Base-by-base conservation (phyloP, 805 yeast species). In the Kodamaea sagamina region DNA sequence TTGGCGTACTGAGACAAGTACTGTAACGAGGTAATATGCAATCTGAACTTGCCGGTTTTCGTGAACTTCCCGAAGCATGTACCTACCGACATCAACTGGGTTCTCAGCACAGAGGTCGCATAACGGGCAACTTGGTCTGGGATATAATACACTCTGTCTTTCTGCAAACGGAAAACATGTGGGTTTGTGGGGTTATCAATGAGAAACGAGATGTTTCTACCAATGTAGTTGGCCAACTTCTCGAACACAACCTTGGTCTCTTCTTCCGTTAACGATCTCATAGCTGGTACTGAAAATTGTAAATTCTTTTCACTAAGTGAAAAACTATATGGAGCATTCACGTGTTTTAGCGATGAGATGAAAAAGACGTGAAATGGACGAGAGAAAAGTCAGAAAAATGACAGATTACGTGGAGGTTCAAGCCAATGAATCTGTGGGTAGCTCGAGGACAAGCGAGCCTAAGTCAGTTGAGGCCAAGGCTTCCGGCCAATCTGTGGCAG, bases 191-290 rank as follows among this genome's bases (percentile, higher is more conserved):
- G 79, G 59, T 89, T 84, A 57, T 92, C 95, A 46, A 93, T 88
- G 46, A 93, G 71, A 48, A 82, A 82, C 4, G 96, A 81, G 45
- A 93, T 92, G 66, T 92, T 93, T 63, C 97, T 78, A n/a, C 99
- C 99, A 52, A 93, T 87, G 59, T 93, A 93, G 64, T 86, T 92
- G 48, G 98, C 97, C 44, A 93, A 78, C 68, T 93, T 93, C 61
- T 93, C 98, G 63, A 93, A 92, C 32, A 93, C 96, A 12, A 85
- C 92, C 63, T 86, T 89, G 32, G 99, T 92, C 63, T 93, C 99
- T 64, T 89, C 97, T 63, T 92, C 99, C 51, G 98, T 92, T 52
- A 92, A 77, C 39, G 89, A 88, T 75, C 99, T 85, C 99, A 92
- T 92, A 10, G 32, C 17, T 24, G 22, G 16, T 22, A 9, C 12